Evolutionary conservation across 345 rosid genomes (phyloP).

Genomic region (Eutrema heterophyllum): DNA sequence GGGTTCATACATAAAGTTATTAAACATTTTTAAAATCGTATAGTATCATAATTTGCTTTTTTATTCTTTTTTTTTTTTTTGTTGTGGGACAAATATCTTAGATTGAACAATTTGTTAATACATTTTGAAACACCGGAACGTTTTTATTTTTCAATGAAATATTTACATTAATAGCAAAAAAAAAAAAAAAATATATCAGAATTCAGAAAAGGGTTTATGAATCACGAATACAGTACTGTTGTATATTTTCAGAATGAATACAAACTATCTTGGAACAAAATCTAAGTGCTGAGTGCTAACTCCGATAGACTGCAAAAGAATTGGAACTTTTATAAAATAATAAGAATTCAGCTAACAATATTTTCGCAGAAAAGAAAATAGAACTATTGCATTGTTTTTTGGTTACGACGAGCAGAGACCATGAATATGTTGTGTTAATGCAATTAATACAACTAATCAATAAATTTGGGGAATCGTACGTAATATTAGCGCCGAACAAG

Average conservation of each 20-base stretch:
- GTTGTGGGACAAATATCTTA: too few relatives aligned
- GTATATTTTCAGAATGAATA: not conserved
- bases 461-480: constrained; percentile 4
- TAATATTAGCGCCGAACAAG: constrained; percentile 28
- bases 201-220: not conserved
- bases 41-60: too few relatives aligned
- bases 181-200: too few relatives aligned
- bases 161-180: too few relatives aligned
- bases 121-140: too few relatives aligned
- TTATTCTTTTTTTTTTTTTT: too few relatives aligned
- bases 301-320: not conserved
- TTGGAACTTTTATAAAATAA: not conserved
- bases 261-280: not conserved
- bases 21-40: not conserved
- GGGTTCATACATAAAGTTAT: not conserved
- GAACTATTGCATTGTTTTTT: not conserved
- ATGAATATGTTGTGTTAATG: not conserved
- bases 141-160: too few relatives aligned
- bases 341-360: not conserved
- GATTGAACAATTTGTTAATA: too few relatives aligned
- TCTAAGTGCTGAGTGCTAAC: not conserved
- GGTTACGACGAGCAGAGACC: not conserved
- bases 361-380: not conserved
- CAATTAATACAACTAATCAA: not conserved
- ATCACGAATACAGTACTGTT: not conserved